These are phyloP conservation scores for Ogataea trehaloabstinens DNA, from an alignment of 805 yeast genomes.

Conservation along the genomic window DNA sequence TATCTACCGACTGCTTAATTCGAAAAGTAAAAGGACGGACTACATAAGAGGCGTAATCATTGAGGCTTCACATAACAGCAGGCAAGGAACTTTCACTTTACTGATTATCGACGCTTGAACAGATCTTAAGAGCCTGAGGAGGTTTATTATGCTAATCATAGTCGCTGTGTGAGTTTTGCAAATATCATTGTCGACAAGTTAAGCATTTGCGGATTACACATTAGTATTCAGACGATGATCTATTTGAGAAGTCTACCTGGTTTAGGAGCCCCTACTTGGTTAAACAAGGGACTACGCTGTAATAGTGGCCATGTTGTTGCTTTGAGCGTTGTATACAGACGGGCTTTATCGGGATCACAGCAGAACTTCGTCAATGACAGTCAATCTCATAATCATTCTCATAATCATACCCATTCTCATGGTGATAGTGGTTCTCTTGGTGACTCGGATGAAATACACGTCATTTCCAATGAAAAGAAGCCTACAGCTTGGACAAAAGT, in stretches of 20 bases:
- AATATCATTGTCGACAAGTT: no score
- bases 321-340: neutral
- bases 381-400: conserved; percentile 20
- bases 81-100: no score
- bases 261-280: neutral
- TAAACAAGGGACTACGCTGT: neutral
- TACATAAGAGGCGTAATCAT: no score
- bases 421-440: conserved; percentile 10
- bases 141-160: no score
- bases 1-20: no score
- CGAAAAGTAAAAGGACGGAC: no score
- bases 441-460: conserved; percentile 5
- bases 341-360: neutral
- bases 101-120: no score
- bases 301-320: neutral
- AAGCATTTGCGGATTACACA: no score
- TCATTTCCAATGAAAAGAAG: conserved; percentile 15
- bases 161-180: no score
- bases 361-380: neutral
- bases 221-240: neutral
- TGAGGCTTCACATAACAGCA: no score
- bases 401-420: conserved; percentile 32
- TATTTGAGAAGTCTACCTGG: neutral
- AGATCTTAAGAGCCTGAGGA: no score
- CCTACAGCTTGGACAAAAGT: conserved; percentile 23